Base-by-base conservation (phyloP, 2,329 filamentous ascomycete species). In the Stemphylium lycopersici region DNA sequence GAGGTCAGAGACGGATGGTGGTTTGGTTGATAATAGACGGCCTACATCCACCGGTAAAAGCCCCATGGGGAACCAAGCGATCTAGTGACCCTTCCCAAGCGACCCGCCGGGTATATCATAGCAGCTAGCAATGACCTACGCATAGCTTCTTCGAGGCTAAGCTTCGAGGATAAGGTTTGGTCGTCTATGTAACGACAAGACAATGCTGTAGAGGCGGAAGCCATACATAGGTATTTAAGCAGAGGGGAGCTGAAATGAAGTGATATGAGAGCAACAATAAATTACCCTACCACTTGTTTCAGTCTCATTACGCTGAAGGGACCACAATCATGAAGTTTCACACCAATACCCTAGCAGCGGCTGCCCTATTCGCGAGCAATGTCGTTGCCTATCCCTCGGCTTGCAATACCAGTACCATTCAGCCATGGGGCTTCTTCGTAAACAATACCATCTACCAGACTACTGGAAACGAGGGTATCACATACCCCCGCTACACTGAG, bases 381-480 rank as follows among this genome's bases (percentile, higher is more conserved):
- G 33, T 39, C 20, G 15, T 55, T 36, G 51, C 41, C 10, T 38
- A 43, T 16, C 45, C 33, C 24, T 18, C 34, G 26, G 16, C 39
- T 26, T 42, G 29, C 36, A 37, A 43, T 20, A 40, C 7, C 18
- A 34, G 18, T n/a, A 13, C 20, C 16, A 52, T 58, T 5, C 18
- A 57, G 16, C 58, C 62, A 29, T 65, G 51, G 49, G 59, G 62
- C 2, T 59, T 44, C 45, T 66, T 65, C 39, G 54, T 51, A 26
- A 65, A 66, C 51, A 62, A 62, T 40, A 66, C 62, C 33, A 63
- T 65, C 40, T 65, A 61, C 34, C 55, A 65, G 32, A 48, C 59
- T 11, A 48, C 34, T 1, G 53, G 53, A n/a, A 39, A 32, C 13
- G 62, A 65, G 33, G 45, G 41, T 5, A 53, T 62, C 18, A 61